These are phyloP conservation scores for Russula compacta DNA, from an alignment of 768 basidiomycete genomes.

Conservation along the genomic window DNA sequence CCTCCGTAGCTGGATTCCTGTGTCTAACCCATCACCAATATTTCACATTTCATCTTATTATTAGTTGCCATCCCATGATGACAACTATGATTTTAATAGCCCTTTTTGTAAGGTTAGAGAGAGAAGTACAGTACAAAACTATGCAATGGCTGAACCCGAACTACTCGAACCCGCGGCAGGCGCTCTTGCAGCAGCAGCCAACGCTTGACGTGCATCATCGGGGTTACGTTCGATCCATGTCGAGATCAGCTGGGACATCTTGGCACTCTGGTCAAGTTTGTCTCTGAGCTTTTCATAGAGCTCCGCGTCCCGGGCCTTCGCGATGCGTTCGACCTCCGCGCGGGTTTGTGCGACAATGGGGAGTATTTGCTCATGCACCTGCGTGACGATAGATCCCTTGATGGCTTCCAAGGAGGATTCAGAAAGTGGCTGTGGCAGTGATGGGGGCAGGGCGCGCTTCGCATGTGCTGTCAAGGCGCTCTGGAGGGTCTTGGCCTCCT, in stretches of 20 bases:
- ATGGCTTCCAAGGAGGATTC: slow-evolving; percentile 6
- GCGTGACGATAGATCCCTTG: neutral
- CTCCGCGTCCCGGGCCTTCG: slow-evolving; percentile 5
- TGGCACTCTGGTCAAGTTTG: slow-evolving; percentile 6
- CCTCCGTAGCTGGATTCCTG: neutral
- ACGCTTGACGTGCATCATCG: neutral
- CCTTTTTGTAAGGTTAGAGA: neutral
- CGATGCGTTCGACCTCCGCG: neutral
- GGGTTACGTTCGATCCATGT: slow-evolving; percentile 12
- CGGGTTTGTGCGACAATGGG: slow-evolving; percentile 2
- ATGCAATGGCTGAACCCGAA: neutral
- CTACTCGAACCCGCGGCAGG: neutral
- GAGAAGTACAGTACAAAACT: neutral
- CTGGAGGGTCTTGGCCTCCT: neutral
- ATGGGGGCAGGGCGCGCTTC: neutral
- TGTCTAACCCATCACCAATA: too few relatives aligned
- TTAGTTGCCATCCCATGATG: too few relatives aligned
- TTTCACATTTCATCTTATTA: too few relatives aligned
- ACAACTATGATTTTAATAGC: too few relatives aligned
- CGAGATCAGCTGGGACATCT: slow-evolving; percentile 5
- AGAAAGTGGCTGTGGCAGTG: neutral
- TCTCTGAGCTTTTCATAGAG: slow-evolving; percentile 12
- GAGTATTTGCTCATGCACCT: slow-evolving; percentile 6
- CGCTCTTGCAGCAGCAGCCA: neutral
- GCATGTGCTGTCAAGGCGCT: slow-evolving; percentile 2